A percentile compares a stretch with the other conserved stretches of the same genome.
phyloP scores from a whole-genome alignment of 192 early-diverging fungal genomes.

The Haplosporangium gracile region DNA sequence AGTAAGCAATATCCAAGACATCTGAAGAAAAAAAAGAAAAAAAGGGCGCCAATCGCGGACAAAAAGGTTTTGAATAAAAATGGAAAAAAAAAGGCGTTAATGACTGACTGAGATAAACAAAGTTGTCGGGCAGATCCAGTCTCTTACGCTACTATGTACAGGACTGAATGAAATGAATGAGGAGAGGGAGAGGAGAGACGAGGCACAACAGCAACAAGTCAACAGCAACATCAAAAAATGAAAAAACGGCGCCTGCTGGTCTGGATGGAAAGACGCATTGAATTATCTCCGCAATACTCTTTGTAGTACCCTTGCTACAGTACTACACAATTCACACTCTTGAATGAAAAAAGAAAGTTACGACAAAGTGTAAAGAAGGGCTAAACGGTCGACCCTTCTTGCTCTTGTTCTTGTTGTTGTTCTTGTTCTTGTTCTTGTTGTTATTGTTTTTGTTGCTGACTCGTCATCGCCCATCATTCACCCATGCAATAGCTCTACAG shows the following conservation, averaged over 20 bases:
- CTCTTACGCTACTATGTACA: too few relatives aligned
- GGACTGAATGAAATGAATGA: neutral
- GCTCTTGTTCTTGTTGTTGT: neutral
- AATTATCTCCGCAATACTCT: neutral
- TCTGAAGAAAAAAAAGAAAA: neutral
- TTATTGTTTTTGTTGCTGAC: neutral
- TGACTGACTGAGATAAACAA: neutral
- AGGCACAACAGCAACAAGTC: neutral
- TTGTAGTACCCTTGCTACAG: neutral
- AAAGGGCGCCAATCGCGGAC: slow-evolving; percentile 1
- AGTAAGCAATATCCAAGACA: neutral
- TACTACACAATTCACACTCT: neutral
- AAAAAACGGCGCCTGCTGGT: neutral
- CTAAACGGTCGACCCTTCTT: neutral
- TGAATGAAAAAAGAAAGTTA: neutral
- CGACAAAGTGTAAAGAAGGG: neutral
- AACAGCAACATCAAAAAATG: neutral
- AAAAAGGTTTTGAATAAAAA: neutral
- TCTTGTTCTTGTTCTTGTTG: neutral
- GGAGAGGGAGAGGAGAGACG: too few relatives aligned
- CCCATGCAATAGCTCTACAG: neutral
- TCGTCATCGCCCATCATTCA: neutral
- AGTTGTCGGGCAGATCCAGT: neutral
- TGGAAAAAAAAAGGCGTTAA: neutral
- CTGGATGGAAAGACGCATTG: neutral